Base-by-base conservation (phyloP, 2,329 filamentous ascomycete species). In the Pseudocercospora vitis region DNA sequence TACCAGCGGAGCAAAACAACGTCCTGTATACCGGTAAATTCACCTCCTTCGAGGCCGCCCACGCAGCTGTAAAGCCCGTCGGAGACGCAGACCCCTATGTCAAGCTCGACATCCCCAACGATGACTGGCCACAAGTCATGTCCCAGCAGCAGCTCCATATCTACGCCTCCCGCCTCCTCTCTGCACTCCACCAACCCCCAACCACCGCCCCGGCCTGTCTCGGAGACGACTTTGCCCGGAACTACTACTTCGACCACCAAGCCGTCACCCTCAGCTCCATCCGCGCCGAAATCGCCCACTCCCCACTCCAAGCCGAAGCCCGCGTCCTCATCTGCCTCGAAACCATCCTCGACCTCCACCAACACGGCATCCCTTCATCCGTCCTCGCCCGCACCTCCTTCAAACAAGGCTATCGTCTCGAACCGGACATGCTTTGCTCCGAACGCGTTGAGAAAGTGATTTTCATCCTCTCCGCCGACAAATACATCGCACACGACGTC, bases 401-500 rank as follows among this genome's bases (percentile, higher is more conserved):
- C 21, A 53, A 53, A n/a, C 33, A 52, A 14, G 56, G 53, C 18
- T 60, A 54, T 29, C 23, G 35, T 8, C 16, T 56, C 18, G 58
- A 60, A n/a, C 1, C 16, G 1, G 16, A 29, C 9, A 14, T 58
- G 6, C 49, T 21, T 1, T 57, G 55, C 32, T 58, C 58, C 7
- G 46, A 39, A n/a, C 50, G 58, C 2, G 5, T 58, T 4, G 47
- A 50, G 12, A 39, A 21, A 11, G 50, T 60, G 3, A 54, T 60
- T 7, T 8, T 51, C 7, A 37, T 29, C 9, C 44, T 50, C n/a
- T 6, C 26, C 9, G n/a, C 21, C 1, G 56, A 60, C 16, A 60
- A 60, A 44, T 60, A 58, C 33, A 39, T 58, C 7, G 55, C 58
- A 4, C 24, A 32, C 18, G 58, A 60, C 14, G 50, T 60, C 12